Evolutionary conservation across 1,284 basidiomycete species (phyloP), one percentile per base, ranked within the genome.

Genomic region (Rhodotorula sp.): DNA sequence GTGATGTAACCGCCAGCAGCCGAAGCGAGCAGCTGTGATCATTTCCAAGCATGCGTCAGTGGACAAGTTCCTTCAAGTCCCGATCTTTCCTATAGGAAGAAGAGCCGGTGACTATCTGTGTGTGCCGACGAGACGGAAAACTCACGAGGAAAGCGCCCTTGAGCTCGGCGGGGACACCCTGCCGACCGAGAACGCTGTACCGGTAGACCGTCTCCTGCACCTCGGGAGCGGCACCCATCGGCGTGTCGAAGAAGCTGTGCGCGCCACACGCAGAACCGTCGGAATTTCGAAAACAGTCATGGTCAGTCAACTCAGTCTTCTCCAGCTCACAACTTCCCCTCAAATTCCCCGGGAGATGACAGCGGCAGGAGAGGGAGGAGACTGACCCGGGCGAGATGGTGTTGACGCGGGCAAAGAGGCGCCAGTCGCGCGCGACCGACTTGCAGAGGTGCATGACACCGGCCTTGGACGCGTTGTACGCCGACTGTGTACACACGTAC

Each of bases 371-470:
- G 7, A 5, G 7, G 20, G 49, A 26, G 31, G 20, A 26, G 21
- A 3, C 62, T 39, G 34, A 63, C 80, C 80, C 63, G 3, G 81
- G 81, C 15, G 78, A 79, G 69, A 81, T 76, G 34, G 78, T 79
- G 77, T 81, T 81, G 73, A 79, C 78, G 3, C 81, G 77, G 3
- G 81, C 80, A 14, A 67, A 67, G 10, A 23, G 12, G 34, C 76
- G 72, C 87, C 88, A 89, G 78, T 89, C 88, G 0, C 86, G 84
- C 0, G 88, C 88, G 6, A 89, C 82, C 3, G 84, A 86, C 76
- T 85, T 87, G 14, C 83, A 81, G 15, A 89, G 82, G 70, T 85
- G 85, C 21, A 85, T 84, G 0, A 87, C 87, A 3, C 87, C 88
- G 16, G 78, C 80, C 76, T 80, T 79, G 57, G 76, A 79, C 16